These are phyloP conservation scores for Quercus bicolor DNA, from an alignment of 306 rosid genomes.

Conservation along the genomic window DNA sequence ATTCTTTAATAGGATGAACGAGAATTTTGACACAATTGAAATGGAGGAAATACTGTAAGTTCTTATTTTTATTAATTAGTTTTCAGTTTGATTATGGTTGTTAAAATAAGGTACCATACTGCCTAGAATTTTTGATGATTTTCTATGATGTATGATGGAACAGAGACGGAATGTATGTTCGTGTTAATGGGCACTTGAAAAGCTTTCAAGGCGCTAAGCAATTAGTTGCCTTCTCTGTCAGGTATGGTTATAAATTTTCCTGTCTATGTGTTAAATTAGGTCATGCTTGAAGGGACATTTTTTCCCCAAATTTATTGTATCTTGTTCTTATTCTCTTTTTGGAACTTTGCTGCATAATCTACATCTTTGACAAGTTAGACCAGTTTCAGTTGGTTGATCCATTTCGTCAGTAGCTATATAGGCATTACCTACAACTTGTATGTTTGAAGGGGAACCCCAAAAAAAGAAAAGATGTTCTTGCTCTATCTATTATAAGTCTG, in stretches of 20 bases:
- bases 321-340: background rate
- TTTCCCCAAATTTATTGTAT: background rate
- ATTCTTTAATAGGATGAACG: conserved; percentile 62
- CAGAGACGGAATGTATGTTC: conserved; percentile 57
- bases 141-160: conserved; percentile 14
- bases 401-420: background rate
- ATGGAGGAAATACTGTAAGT: conserved; percentile 76
- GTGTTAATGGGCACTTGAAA: conserved; percentile 80
- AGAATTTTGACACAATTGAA: conserved; percentile 62
- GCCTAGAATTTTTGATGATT: background rate
- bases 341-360: background rate
- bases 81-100: background rate
- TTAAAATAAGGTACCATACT: background rate
- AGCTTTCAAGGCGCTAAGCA: conserved; percentile 70
- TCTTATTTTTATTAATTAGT: conserved; percentile 18
- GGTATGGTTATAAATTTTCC: conserved; percentile 33
- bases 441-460: background rate
- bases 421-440: background rate
- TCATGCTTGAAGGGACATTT: background rate
- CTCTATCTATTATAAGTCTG: background rate
- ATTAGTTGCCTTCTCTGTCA: conserved; percentile 74
- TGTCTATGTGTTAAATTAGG: background rate
- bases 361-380: background rate
- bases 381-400: background rate
- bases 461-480: background rate